These are phyloP conservation scores for Tricholoma saponaceum DNA, from an alignment of 768 basidiomycete genomes.

Conservation along the genomic window DNA sequence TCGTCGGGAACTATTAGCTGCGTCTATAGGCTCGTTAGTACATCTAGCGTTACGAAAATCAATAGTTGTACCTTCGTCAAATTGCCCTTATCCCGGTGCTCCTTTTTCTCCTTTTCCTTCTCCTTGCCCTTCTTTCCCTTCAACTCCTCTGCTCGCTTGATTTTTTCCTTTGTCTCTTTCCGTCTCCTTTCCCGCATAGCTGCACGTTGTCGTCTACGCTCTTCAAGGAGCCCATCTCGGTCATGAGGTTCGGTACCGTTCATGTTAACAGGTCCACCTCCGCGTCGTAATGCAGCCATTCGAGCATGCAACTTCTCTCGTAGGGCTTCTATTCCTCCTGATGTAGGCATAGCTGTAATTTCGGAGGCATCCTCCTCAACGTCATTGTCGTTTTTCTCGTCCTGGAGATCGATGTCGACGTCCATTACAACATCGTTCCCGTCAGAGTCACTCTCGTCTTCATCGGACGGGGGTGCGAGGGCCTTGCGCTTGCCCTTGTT, in stretches of 20 bases:
- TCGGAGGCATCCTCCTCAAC: slow-evolving; percentile 29
- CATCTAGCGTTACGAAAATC: neutral
- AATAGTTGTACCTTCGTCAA: slow-evolving; percentile 45
- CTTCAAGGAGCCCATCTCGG: slow-evolving; percentile 80
- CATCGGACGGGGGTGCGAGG: slow-evolving; percentile 22
- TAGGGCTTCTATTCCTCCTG: slow-evolving; percentile 58
- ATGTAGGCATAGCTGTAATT: slow-evolving; percentile 60
- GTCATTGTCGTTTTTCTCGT: slow-evolving; percentile 31
- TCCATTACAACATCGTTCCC: slow-evolving; percentile 25
- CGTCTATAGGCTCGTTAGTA: slow-evolving; percentile 35
- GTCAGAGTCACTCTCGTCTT: slow-evolving; percentile 26
- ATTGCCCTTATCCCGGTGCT: slow-evolving; percentile 37
- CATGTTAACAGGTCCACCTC: slow-evolving; percentile 24
- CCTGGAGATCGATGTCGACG: slow-evolving; percentile 35
- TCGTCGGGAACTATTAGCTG: slow-evolving; percentile 70
- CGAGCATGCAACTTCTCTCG: slow-evolving; percentile 73
- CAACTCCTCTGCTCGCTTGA: slow-evolving; percentile 56
- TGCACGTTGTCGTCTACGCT: slow-evolving; percentile 71
- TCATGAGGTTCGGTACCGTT: slow-evolving; percentile 46
- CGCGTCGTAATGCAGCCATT: slow-evolving; percentile 63
- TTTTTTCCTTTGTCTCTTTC: slow-evolving; percentile 85
- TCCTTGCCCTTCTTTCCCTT: slow-evolving; percentile 45
- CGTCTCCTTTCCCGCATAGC: slow-evolving; percentile 81
- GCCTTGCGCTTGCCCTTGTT: slow-evolving; percentile 50
- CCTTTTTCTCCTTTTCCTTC: slow-evolving; percentile 34